phyloP scores from a whole-genome alignment of 2,329 filamentous ascomycete genomes.

The Exutisphaerella laricina region DNA sequence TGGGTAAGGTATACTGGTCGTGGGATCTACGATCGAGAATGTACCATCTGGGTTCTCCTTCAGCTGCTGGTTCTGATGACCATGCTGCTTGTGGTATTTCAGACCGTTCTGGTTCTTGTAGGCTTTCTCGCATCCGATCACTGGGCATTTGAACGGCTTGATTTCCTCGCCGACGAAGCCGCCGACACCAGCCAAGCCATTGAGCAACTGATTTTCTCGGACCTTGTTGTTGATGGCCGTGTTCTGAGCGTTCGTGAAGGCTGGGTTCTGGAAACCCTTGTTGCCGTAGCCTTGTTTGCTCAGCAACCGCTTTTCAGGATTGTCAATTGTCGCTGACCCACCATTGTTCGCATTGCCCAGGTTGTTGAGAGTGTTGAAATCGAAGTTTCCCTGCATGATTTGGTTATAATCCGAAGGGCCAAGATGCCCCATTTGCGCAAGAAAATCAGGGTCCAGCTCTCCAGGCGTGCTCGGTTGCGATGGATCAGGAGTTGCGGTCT shows the following conservation, averaged over 20 bases:
- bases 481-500: constrained; percentile 57
- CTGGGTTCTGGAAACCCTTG: constrained; percentile 49
- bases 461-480: constrained; percentile 65
- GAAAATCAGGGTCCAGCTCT: constrained; percentile 57
- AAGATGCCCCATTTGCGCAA: constrained; percentile 36
- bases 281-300: constrained; percentile 64
- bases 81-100: constrained; percentile 84
- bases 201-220: constrained; percentile 58
- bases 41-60: constrained; percentile 96
- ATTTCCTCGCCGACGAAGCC: constrained; percentile 71
- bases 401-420: constrained; percentile 30
- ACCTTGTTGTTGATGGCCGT: constrained; percentile 66
- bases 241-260: constrained; percentile 60
- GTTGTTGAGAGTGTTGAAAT: constrained; percentile 42
- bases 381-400: constrained; percentile 37
- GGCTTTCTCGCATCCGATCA: constrained; percentile 97
- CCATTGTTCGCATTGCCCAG: constrained; percentile 55
- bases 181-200: constrained; percentile 44
- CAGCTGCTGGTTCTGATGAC: constrained; percentile 92
- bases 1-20: constrained; percentile 88
- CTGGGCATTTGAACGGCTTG: constrained; percentile 95
- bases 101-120: constrained; percentile 99
- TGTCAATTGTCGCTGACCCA: constrained; percentile 62
- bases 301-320: constrained; percentile 89
- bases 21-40: constrained; percentile 95